A percentile compares a stretch with the other conserved stretches of the same genome.
Conservation (phyloP, 1,284 basidiomycete genomes). For the Meira nashicola region DNA sequence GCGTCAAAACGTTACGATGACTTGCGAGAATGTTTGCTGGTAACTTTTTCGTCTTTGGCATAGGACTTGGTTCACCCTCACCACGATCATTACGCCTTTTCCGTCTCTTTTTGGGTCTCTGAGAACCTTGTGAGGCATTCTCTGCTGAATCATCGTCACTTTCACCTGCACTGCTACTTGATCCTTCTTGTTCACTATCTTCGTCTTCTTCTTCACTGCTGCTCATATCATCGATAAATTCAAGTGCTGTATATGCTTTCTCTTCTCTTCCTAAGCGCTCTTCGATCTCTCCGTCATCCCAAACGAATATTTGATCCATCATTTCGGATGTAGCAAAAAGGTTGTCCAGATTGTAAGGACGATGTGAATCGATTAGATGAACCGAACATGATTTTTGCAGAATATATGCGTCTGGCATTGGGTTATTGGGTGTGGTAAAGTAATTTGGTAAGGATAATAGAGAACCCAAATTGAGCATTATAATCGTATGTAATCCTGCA, state of each 20-base stretch:
- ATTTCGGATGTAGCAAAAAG: conserved; percentile 66
- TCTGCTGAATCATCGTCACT: not conserved
- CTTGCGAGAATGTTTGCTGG: conserved; percentile 17
- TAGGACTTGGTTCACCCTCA: conserved; percentile 2
- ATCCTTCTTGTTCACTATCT: conserved; percentile 21
- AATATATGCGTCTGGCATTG: conserved; percentile 17
- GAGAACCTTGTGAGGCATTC: no score
- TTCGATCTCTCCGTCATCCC: conserved; percentile 49
- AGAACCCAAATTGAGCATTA: conserved; percentile 87
- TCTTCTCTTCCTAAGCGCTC: conserved; percentile 27
- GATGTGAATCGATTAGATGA: conserved; percentile 89
- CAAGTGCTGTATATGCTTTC: conserved; percentile 41
- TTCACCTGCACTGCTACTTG: conserved; percentile 15
- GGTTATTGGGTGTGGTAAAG: conserved; percentile 45
- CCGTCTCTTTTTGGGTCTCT: not conserved
- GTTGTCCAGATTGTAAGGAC: conserved; percentile 85
- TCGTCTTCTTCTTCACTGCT: conserved; percentile 58
- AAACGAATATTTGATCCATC: conserved; percentile 40
- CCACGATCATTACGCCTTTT: not conserved
- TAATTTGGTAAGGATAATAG: conserved; percentile 72
- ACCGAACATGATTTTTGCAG: conserved; percentile 57
- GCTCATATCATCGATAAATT: conserved; percentile 60
- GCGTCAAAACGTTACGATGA: conserved; percentile 38
- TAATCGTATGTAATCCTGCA: conserved; percentile 79
- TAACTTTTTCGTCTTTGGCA: not conserved